Evolutionary conservation across 768 basidiomycete genomes (phyloP).

Genomic region (Lentinula detonsa): DNA sequence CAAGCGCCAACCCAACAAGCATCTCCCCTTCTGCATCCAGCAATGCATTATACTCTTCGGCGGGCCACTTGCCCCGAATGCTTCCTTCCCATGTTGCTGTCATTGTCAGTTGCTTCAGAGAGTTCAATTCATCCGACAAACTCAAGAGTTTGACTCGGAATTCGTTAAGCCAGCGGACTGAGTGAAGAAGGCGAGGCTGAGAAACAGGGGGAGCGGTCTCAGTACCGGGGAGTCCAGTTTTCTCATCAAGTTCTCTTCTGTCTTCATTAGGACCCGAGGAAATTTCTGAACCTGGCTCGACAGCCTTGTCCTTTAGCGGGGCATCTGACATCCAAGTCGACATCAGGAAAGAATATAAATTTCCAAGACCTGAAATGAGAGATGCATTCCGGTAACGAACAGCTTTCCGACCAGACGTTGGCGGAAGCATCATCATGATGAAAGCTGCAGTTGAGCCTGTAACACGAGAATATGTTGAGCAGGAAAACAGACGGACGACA

Average conservation of each 20-base stretch:
- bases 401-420: slow-evolving; percentile 40
- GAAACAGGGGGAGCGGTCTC: neutral
- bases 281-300: neutral
- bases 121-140: slow-evolving; percentile 25
- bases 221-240: neutral
- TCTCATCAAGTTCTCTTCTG: neutral
- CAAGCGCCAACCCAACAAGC: slow-evolving; percentile 30
- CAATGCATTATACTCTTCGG: slow-evolving; percentile 36
- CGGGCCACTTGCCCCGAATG: slow-evolving; percentile 48
- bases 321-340: slow-evolving; percentile 31
- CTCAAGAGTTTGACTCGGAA: slow-evolving; percentile 24
- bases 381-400: slow-evolving; percentile 38
- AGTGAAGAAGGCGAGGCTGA: neutral
- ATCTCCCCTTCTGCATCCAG: slow-evolving; percentile 35
- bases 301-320: neutral
- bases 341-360: slow-evolving; percentile 35
- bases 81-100: slow-evolving; percentile 43
- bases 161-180: slow-evolving; percentile 14
- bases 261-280: slow-evolving; percentile 7
- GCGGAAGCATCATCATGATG: slow-evolving; percentile 49
- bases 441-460: slow-evolving; percentile 44
- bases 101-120: slow-evolving; percentile 25
- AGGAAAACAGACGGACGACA: neutral
- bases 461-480: neutral
- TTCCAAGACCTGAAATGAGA: slow-evolving; percentile 31